Evolutionary conservation across 768 basidiomycete species (phyloP).

Genomic region (Daedaleopsis sinensis): DNA sequence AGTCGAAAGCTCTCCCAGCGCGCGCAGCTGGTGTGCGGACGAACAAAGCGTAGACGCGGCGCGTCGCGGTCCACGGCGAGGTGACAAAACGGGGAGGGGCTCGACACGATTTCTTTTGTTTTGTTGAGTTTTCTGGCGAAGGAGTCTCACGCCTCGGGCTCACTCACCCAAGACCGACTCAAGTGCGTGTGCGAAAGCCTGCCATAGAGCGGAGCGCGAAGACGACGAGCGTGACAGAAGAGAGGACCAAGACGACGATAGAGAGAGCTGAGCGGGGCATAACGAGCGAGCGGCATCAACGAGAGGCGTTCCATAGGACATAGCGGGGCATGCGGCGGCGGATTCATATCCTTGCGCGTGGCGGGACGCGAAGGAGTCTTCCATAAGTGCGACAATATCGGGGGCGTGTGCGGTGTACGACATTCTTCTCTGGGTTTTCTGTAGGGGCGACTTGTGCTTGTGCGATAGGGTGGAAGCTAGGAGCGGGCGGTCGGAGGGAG

Average conservation of each 20-base stretch:
- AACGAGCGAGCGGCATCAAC: constrained; percentile 26
- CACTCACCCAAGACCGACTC: not conserved
- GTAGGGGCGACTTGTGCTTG: not conserved
- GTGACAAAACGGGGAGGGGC: not conserved
- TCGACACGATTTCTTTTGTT: constrained; percentile 6
- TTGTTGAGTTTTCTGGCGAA: constrained; percentile 4
- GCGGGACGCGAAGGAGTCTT: not conserved
- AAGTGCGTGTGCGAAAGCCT: not conserved
- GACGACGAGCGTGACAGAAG: not conserved
- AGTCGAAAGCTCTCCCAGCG: not conserved
- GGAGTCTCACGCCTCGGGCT: not conserved
- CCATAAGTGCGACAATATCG: constrained; percentile 15
- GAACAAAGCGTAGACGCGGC: not conserved
- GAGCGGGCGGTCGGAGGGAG: not conserved
- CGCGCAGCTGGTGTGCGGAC: constrained; percentile 5
- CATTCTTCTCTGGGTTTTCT: constrained; percentile 6
- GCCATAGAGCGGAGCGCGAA: not conserved
- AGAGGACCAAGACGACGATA: not conserved
- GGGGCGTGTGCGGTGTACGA: not conserved
- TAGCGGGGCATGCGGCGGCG: constrained; percentile 12
- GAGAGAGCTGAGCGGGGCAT: constrained; percentile 20
- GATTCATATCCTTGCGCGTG: not conserved
- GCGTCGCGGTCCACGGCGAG: not conserved
- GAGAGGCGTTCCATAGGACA: constrained; percentile 22
- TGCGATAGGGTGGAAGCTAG: not conserved